Evolutionary conservation across 768 basidiomycete genomes (phyloP).

Genomic region (Chiua virens): DNA sequence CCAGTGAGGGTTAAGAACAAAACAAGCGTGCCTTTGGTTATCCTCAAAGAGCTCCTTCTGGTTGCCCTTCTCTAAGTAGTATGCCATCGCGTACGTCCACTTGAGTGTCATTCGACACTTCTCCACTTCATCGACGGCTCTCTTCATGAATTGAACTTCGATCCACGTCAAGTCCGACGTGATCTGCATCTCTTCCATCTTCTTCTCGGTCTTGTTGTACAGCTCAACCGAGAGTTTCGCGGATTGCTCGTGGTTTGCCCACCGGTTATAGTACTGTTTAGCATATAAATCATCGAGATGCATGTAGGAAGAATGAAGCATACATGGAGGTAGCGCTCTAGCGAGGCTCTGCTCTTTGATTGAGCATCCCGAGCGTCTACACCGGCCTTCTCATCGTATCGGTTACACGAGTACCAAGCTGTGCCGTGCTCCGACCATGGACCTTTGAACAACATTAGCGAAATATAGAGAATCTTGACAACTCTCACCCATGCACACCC

Average conservation of each 20-base stretch:
- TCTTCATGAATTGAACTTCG: slow-evolving; percentile 98
- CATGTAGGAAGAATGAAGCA: slow-evolving; percentile 29
- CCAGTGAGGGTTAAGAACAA: not conserved
- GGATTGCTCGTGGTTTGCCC: slow-evolving; percentile 99
- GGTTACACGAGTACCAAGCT: slow-evolving; percentile 96
- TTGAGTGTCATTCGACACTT: slow-evolving; percentile 94
- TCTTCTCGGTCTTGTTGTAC: slow-evolving; percentile 96
- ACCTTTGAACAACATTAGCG: slow-evolving; percentile 45
- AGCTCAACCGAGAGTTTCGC: slow-evolving; percentile 92
- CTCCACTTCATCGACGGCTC: slow-evolving; percentile 90
- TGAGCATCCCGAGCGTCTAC: slow-evolving; percentile 90
- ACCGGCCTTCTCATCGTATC: slow-evolving; percentile 91
- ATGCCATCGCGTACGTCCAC: slow-evolving; percentile 99
- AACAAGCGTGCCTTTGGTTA: slow-evolving; percentile 74
- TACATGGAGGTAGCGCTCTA: slow-evolving; percentile 96
- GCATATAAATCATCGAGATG: not conserved
- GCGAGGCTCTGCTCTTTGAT: slow-evolving; percentile 81
- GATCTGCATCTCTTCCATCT: slow-evolving; percentile 99
- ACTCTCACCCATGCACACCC: slow-evolving; percentile 93
- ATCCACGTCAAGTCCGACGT: slow-evolving; percentile 94
- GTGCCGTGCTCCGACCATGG: slow-evolving; percentile 98
- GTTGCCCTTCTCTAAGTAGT: slow-evolving; percentile 88
- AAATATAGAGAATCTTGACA: not conserved
- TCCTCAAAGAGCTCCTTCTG: slow-evolving; percentile 96
- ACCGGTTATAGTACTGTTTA: slow-evolving; percentile 95